Evolutionary conservation across 805 yeast species (phyloP).

Genomic region (Spathaspora passalidarum): DNA sequence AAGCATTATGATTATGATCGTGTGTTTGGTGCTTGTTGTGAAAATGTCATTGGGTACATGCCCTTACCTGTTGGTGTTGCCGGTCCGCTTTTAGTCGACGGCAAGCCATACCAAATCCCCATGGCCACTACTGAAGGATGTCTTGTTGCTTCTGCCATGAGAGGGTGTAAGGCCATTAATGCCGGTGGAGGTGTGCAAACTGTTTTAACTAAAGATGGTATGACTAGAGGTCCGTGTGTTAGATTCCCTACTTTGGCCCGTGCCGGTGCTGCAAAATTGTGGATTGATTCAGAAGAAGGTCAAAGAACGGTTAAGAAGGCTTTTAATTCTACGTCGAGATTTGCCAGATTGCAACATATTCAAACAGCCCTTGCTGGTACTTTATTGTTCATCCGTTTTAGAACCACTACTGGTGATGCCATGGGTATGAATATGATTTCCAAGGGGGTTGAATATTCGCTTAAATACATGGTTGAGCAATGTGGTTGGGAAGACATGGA

Average conservation of each 20-base stretch:
- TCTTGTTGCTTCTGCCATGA: conserved; percentile 95
- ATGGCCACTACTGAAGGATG: conserved; percentile 99
- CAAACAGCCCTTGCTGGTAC: conserved; percentile 95
- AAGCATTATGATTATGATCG: conserved; percentile 86
- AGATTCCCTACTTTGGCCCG: conserved; percentile 76
- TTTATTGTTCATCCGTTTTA: conserved; percentile 81
- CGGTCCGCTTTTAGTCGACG: conserved; percentile 93
- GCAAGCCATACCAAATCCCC: conserved; percentile 84
- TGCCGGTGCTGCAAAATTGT: conserved; percentile 91
- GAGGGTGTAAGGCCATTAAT: conserved; percentile 98
- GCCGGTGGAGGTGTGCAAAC: conserved; percentile 96
- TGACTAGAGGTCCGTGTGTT: conserved; percentile 99
- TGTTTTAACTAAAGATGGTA: conserved; percentile 91
- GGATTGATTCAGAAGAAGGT: conserved; percentile 97
- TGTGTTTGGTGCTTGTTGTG: conserved; percentile 98
- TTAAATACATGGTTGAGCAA: conserved; percentile 79
- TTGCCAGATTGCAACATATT: conserved; percentile 88
- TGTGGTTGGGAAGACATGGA: conserved; percentile 95
- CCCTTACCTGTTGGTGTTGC: conserved; percentile 98
- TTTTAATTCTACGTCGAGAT: conserved; percentile 94
- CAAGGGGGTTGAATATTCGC: conserved; percentile 90
- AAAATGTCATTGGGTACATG: conserved; percentile 94
- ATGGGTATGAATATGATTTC: conserved; percentile 99
- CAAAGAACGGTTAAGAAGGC: conserved; percentile 77
- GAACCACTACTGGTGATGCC: conserved; percentile 99